Evolutionary conservation across 169 alveolate species (phyloP).

Genomic region (Theileria orientalis): DNA sequence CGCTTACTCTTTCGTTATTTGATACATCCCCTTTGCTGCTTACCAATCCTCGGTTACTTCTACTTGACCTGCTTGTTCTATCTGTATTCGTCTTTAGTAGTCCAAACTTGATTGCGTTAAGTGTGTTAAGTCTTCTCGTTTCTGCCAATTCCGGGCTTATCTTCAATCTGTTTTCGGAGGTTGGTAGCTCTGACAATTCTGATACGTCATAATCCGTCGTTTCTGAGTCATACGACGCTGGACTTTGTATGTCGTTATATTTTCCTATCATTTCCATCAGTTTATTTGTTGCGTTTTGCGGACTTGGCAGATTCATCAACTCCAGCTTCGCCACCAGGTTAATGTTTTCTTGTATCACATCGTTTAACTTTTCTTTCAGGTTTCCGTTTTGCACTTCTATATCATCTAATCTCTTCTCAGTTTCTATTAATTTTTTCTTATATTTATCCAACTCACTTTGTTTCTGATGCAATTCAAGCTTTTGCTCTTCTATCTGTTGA

Average conservation of each 20-base stretch:
- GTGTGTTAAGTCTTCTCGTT: constrained; percentile 45
- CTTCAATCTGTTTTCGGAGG: constrained; percentile 1
- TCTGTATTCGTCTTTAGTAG: background rate
- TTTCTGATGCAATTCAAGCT: background rate
- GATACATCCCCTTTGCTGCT: too few species aligned
- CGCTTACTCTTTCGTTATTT: too few species aligned
- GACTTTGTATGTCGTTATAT: background rate
- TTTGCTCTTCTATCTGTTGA: background rate
- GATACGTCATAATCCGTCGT: constrained; percentile 29
- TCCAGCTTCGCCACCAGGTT: constrained; percentile 25
- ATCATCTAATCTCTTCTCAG: background rate
- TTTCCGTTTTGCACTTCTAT: constrained; percentile 7
- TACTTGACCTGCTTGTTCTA: too few species aligned
- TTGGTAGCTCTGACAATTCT: background rate
- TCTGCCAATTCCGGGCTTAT: constrained; percentile 57
- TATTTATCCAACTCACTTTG: background rate
- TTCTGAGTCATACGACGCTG: constrained; percentile 14
- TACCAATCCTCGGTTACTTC: too few species aligned
- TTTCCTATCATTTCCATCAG: constrained; percentile 7
- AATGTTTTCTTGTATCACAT: constrained; percentile 18
- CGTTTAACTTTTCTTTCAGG: constrained; percentile 11
- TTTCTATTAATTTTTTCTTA: background rate
- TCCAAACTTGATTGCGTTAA: constrained; percentile 48
- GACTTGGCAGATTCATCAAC: constrained; percentile 7
- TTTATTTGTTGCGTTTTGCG: background rate